phyloP scores from a whole-genome alignment of 1,284 basidiomycete species.

The Meira miltonrushii region DNA sequence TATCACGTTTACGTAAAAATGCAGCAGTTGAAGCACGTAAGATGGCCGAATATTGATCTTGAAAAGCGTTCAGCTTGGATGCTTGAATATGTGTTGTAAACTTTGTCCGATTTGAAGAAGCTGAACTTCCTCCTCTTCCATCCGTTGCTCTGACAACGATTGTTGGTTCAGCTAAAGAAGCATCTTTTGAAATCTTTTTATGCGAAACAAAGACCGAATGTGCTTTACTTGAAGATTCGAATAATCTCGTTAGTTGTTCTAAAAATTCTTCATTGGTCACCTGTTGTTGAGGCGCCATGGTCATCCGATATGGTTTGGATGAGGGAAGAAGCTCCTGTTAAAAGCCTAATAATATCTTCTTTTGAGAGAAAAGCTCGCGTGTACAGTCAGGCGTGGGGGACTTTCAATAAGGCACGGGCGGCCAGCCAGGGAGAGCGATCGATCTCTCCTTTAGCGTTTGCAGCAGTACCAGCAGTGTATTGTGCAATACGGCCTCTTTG shows the following conservation, averaged over 20 bases:
- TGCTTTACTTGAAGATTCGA: conserved; percentile 23
- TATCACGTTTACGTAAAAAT: conserved; percentile 43
- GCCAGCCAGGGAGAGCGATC: neutral
- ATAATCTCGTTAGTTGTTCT: conserved; percentile 30
- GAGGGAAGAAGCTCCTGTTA: neutral
- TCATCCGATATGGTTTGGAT: neutral
- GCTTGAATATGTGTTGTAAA: conserved; percentile 4
- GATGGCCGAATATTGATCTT: conserved; percentile 19
- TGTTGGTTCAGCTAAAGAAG: conserved; percentile 17
- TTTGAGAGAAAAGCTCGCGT: neutral
- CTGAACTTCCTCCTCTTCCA: conserved; percentile 18
- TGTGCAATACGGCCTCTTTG: no score
- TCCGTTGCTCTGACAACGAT: conserved; percentile 43
- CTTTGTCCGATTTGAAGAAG: neutral
- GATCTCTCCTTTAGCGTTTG: no score
- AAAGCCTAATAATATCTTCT: no score
- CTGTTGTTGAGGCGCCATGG: neutral
- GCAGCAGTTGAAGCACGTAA: conserved; percentile 32
- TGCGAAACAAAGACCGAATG: conserved; percentile 44
- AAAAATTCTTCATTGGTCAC: conserved; percentile 29
- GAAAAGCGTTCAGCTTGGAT: conserved; percentile 5
- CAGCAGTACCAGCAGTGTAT: no score
- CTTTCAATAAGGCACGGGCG: neutral
- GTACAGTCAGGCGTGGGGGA: neutral
- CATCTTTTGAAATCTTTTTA: conserved; percentile 23